Percentiles rank a stretch among this genome's conserved stretches.
Evolutionary conservation across 202 grass and related monocot species (phyloP).

Genomic region (Schoenoplectus tabernaemontani): DNA sequence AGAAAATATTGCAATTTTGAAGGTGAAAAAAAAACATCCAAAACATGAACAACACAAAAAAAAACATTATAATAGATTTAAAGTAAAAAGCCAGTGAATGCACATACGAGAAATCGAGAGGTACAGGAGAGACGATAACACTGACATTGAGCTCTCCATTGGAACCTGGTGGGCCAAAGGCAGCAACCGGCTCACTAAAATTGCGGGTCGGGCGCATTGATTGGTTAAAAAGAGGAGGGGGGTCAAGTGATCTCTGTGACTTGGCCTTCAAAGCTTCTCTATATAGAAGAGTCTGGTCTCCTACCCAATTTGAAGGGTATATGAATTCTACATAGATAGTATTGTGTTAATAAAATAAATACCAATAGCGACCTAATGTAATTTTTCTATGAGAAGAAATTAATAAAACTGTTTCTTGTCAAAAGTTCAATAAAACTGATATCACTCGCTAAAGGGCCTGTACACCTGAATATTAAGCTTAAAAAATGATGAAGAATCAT

Average conservation of each 20-base stretch:
- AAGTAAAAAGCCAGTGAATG: neutral
- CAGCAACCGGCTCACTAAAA: constrained; percentile 58
- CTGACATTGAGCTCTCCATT: constrained; percentile 84
- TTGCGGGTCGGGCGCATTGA: constrained; percentile 3
- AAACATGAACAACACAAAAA: too few relatives aligned
- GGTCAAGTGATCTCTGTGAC: constrained; percentile 61
- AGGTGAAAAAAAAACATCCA: neutral
- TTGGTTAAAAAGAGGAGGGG: constrained; percentile 35
- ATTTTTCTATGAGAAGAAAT: neutral
- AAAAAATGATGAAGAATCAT: neutral
- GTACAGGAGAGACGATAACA: constrained; percentile 64
- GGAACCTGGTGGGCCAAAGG: constrained; percentile 80
- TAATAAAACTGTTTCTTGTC: neutral
- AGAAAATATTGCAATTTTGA: neutral
- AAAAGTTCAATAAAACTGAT: neutral
- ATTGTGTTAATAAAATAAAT: neutral
- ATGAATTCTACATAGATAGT: constrained; percentile 54
- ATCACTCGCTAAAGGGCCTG: neutral
- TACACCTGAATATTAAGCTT: neutral
- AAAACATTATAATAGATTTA: neutral
- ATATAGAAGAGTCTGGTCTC: constrained; percentile 75
- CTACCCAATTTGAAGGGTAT: constrained; percentile 87
- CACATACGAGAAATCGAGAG: constrained; percentile 65
- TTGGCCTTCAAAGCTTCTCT: constrained; percentile 58
- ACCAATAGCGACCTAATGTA: neutral